These are phyloP conservation scores for Straminergon stramineum DNA, from an alignment of 225 moss, liverwort and hornwort genomes.

Conservation along the genomic window DNA sequence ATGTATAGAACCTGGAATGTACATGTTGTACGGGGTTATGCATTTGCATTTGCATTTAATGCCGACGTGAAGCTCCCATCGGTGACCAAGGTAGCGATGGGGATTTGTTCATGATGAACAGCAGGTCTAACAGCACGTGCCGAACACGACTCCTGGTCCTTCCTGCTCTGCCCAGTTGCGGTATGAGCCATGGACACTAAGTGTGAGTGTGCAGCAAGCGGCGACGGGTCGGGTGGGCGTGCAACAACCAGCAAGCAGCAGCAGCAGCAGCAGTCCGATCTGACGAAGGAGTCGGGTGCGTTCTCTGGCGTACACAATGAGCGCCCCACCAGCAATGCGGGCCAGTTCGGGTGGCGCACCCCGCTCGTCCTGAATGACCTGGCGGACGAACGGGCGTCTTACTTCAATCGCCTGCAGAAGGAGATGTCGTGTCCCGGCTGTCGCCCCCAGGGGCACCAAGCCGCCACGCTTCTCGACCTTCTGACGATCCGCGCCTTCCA, in stretches of 20 bases:
- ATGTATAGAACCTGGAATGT: not conserved
- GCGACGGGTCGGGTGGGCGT: constrained; percentile 5
- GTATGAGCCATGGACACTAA: constrained; percentile 33
- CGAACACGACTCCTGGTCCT: not conserved
- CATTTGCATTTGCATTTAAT: not conserved
- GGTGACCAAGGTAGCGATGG: constrained; percentile 2
- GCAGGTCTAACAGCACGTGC: not conserved
- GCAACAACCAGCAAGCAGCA: not conserved
- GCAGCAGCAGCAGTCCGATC: not conserved
- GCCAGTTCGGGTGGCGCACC: constrained; percentile 43
- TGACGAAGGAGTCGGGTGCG: constrained; percentile 11
- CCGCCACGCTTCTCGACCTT: constrained; percentile 61
- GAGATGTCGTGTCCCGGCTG: constrained; percentile 8
- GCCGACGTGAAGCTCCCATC: not conserved
- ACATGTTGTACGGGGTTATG: not conserved
- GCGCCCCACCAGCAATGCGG: constrained; percentile 1
- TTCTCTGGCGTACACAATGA: constrained; percentile 12
- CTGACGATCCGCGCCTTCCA: constrained; percentile 82
- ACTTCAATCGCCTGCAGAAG: constrained; percentile 52
- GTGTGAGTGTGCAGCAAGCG: constrained; percentile 2
- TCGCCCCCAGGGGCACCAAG: constrained; percentile 33
- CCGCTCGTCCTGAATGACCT: constrained; percentile 24
- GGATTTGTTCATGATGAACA: not conserved
- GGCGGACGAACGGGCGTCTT: constrained; percentile 43
- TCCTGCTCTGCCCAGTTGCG: not conserved